Conservation (phyloP, 2,329 filamentous ascomycete species). For the Neoscytalidium dimidiatum region DNA sequence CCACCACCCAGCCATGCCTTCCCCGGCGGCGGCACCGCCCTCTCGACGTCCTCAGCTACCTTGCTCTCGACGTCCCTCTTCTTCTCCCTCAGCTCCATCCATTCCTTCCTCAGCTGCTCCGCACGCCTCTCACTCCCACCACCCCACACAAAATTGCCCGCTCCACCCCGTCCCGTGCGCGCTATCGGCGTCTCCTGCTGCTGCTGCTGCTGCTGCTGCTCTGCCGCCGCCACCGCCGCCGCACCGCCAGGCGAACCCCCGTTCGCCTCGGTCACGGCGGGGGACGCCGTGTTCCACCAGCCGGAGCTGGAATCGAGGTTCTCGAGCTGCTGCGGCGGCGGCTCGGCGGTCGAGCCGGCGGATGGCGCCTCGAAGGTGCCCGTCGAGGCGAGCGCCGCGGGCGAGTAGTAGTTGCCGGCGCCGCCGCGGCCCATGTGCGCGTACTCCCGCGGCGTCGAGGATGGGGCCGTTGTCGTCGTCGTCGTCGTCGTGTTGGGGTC, state of each 20-base stretch:
- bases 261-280: neutral
- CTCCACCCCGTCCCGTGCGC: slow-evolving; percentile 45
- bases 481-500: slow-evolving; percentile 20
- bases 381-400: slow-evolving; percentile 38
- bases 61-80: slow-evolving; percentile 32
- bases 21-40: slow-evolving; percentile 40
- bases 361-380: slow-evolving; percentile 37
- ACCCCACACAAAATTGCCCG: slow-evolving; percentile 50
- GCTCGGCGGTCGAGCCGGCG: slow-evolving; percentile 9
- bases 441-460: slow-evolving; percentile 37
- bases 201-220: slow-evolving; percentile 23
- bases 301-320: slow-evolving; percentile 8
- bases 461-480: slow-evolving; percentile 22
- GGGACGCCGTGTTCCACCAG: slow-evolving; percentile 12
- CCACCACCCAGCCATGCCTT: slow-evolving; percentile 28
- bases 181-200: slow-evolving; percentile 36
- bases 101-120: neutral
- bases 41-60: slow-evolving; percentile 45
- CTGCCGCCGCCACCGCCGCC: no score
- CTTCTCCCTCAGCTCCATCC: slow-evolving; percentile 30
- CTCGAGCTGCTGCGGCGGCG: slow-evolving; percentile 18
- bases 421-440: slow-evolving; percentile 49
- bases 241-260: no score
- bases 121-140: neutral
- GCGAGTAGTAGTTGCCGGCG: slow-evolving; percentile 50